These are phyloP conservation scores for Lachnellula arida DNA, from an alignment of 2,329 filamentous ascomycete genomes.

Conservation along the genomic window DNA sequence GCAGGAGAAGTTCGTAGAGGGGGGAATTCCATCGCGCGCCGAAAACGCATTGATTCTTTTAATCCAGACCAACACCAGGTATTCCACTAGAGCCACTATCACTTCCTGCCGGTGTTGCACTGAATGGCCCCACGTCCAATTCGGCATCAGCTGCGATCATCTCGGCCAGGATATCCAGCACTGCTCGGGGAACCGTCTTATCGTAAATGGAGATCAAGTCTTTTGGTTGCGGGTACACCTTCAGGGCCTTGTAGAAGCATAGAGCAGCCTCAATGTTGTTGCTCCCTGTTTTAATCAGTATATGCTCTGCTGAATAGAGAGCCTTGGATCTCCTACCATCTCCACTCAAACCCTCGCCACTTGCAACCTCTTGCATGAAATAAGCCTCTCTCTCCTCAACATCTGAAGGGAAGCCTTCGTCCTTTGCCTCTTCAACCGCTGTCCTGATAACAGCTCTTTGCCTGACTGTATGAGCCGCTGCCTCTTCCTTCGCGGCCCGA, in stretches of 20 bases:
- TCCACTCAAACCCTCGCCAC: slow-evolving; percentile 76
- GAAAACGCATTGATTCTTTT: slow-evolving; percentile 5
- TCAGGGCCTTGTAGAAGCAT: slow-evolving; percentile 96
- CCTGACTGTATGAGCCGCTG: slow-evolving; percentile 57
- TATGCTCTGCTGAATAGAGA: background rate
- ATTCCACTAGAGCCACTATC: slow-evolving; percentile 24
- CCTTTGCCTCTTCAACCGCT: slow-evolving; percentile 75
- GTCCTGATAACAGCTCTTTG: slow-evolving; percentile 71
- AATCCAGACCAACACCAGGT: slow-evolving; percentile 29
- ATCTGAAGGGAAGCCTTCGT: slow-evolving; percentile 85
- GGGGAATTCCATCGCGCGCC: slow-evolving; percentile 7
- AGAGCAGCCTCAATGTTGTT: slow-evolving; percentile 78
- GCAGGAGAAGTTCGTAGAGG: slow-evolving; percentile 6
- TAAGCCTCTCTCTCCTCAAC: slow-evolving; percentile 92
- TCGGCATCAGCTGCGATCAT: slow-evolving; percentile 92
- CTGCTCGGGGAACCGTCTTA: slow-evolving; percentile 73
- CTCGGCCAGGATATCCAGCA: slow-evolving; percentile 92
- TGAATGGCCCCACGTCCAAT: slow-evolving; percentile 52
- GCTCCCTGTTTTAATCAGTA: slow-evolving; percentile 44
- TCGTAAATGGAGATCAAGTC: slow-evolving; percentile 97
- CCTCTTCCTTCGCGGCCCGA: slow-evolving; percentile 67
- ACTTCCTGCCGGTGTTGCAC: slow-evolving; percentile 20
- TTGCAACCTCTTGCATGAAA: slow-evolving; percentile 93
- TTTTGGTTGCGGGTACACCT: slow-evolving; percentile 91
- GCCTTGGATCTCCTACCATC: slow-evolving; percentile 58